phyloP scores from a whole-genome alignment of 345 rosid species.

The Salix exigua region DNA sequence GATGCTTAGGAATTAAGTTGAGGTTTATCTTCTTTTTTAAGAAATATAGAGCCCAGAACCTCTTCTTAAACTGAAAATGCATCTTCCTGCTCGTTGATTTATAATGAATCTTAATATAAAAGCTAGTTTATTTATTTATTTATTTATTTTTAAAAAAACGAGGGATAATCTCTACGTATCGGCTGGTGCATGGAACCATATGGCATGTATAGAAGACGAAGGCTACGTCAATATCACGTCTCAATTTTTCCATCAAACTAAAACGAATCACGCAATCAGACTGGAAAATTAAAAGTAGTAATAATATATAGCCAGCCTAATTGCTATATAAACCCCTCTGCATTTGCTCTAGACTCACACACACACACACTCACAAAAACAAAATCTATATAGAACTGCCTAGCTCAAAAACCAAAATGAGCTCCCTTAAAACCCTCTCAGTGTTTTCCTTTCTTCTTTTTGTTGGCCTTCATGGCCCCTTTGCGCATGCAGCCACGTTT shows the following conservation, averaged over 20 bases:
- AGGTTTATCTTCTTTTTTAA: too few species aligned
- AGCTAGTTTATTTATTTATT: too few species aligned
- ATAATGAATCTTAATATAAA: too few species aligned
- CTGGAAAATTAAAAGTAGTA: too few species aligned
- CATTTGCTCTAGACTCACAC: background rate
- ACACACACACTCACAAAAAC: background rate
- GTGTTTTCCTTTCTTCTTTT: constrained; percentile 10
- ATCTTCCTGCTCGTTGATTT: too few species aligned
- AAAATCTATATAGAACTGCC: background rate
- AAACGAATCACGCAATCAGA: background rate
- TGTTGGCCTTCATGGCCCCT: constrained; percentile 6
- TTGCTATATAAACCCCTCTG: background rate
- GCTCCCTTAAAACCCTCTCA: background rate
- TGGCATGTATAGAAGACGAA: background rate
- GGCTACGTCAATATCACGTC: background rate
- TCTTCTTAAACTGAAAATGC: too few species aligned
- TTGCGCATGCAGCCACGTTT: constrained; percentile 29
- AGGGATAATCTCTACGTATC: too few species aligned
- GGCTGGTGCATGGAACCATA: background rate
- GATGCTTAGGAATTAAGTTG: too few species aligned
- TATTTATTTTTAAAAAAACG: too few species aligned
- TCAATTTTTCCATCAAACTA: background rate
- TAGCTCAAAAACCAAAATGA: background rate
- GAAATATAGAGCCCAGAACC: too few species aligned
- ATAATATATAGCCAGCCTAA: background rate